Percentiles rank a stretch among this genome's conserved stretches.
Conservation (phyloP, 768 basidiomycete genomes). For the Naganishia kalamii region DNA sequence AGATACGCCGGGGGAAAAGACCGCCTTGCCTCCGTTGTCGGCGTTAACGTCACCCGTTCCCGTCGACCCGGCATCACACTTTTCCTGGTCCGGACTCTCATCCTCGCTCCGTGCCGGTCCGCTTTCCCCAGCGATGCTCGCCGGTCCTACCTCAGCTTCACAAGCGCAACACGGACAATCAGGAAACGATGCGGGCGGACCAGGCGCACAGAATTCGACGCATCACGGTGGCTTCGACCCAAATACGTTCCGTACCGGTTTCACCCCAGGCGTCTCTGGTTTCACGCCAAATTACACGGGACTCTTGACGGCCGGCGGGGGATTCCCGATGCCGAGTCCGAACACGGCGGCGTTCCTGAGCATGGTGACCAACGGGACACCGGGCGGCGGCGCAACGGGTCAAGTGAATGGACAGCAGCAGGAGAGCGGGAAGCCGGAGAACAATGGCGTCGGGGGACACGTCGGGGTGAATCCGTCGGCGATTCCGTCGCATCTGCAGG, state of each 20-base stretch:
- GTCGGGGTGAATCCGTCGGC: slow-evolving; percentile 9
- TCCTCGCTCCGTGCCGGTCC: slow-evolving; percentile 88
- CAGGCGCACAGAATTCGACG: slow-evolving; percentile 5
- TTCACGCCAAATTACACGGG: slow-evolving; percentile 65
- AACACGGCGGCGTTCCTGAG: slow-evolving; percentile 87
- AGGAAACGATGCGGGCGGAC: slow-evolving; percentile 23
- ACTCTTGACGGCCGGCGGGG: slow-evolving; percentile 51
- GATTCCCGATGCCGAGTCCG: slow-evolving; percentile 71
- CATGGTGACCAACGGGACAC: slow-evolving; percentile 68
- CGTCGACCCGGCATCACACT: slow-evolving; percentile 41
- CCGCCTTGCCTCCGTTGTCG: slow-evolving; percentile 43
- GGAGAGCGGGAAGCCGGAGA: slow-evolving; percentile 7
- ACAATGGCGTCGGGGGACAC: slow-evolving; percentile 26
- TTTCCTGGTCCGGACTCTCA: slow-evolving; percentile 51
- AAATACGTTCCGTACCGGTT: slow-evolving; percentile 64
- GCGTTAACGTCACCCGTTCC: slow-evolving; percentile 42
- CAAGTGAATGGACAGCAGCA: neutral
- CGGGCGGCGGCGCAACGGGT: slow-evolving; percentile 12
- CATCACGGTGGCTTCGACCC: slow-evolving; percentile 61
- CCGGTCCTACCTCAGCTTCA: slow-evolving; percentile 38
- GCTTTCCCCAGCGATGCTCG: slow-evolving; percentile 81
- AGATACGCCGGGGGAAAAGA: slow-evolving; percentile 46
- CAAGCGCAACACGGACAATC: slow-evolving; percentile 43
- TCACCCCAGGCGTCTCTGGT: slow-evolving; percentile 68
- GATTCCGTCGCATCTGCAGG: neutral